Base-by-base conservation (phyloP, 139 green algal genomes). In the Closterium sp. region DNA sequence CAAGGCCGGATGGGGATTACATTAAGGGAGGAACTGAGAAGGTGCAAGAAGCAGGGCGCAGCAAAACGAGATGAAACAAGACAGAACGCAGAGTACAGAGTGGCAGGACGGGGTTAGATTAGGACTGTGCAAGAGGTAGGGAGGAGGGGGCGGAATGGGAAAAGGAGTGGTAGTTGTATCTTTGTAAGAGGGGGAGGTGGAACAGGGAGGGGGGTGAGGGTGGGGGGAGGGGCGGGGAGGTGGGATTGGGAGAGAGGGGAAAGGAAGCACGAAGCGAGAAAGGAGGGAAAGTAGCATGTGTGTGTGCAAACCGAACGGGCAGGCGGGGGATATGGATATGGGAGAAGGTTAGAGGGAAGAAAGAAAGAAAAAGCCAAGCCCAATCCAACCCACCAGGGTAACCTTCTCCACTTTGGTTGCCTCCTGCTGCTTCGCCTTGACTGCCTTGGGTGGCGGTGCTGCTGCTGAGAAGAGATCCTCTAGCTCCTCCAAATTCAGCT, bases 391-490 rank as follows among this genome's bases (percentile, higher is more conserved):
- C 85, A 87, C 85, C 85, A 87, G 85, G n/a, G n/a, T 87, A 17
- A 87, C 85, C 13, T 87, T 87, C 85, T 87, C 85, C 85, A 32
- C 28, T 87, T 87, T 87, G 85, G 85, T 2, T 87, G 85, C 24
- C 89, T 94, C 94, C 13, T 89, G 34, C 45, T 85, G 22, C 31
- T 92, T 86, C 4, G 89, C 32, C 31, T 30, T 70, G n/a, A 24
- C 89, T 27, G 19, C n/a, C 32, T 94, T 94, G 34, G 86, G 34
- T n/a, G 90, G 87, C 32, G 91, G 31, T 28, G 91, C 91, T 21
- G 91, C 91, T 21, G 87, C 50, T 13, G 92, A 94, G 73, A 94
- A 94, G 50, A 94, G 90, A 9, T 86, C 34, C 29, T 94, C 90
- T 50, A 94, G 30, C 85, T 94, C 92, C 87, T 62, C 85, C 28